Conservation (phyloP, 371 early-diverging fungal species). For the Mortierella polycephala region DNA sequence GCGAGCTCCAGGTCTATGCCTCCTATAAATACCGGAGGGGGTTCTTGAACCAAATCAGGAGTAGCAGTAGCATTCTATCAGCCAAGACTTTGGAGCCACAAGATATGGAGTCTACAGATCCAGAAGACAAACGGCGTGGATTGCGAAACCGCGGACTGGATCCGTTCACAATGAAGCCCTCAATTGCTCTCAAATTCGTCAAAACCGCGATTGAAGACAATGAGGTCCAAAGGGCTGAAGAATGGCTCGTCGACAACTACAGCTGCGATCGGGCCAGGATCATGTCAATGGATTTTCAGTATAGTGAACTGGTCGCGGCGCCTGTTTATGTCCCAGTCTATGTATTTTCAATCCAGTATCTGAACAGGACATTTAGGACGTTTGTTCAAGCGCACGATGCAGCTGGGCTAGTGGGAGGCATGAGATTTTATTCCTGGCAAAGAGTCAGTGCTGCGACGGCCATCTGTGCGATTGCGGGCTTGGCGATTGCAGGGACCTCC, state of each 20-base stretch:
- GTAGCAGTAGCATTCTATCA: constrained; percentile 59
- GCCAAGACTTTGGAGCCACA: constrained; percentile 57
- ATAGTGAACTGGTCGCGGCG: constrained; percentile 58
- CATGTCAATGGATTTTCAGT: constrained; percentile 60
- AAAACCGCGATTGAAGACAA: constrained; percentile 59
- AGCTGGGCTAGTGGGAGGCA: constrained; percentile 59
- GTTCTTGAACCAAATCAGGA: constrained; percentile 63
- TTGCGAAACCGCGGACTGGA: constrained; percentile 57
- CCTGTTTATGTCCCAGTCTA: constrained; percentile 71
- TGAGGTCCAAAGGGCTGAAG: constrained; percentile 61
- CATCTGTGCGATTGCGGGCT: constrained; percentile 26
- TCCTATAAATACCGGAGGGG: constrained; percentile 70
- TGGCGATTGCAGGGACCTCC: constrained; percentile 35
- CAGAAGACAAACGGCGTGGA: constrained; percentile 40
- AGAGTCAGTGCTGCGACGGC: constrained; percentile 65
- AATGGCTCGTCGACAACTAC: constrained; percentile 59
- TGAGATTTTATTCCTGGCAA: constrained; percentile 65
- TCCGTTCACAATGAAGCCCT: constrained; percentile 64
- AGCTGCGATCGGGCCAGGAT: constrained; percentile 64
- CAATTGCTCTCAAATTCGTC: constrained; percentile 64
- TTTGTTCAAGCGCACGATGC: constrained; percentile 68
- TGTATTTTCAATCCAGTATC: constrained; percentile 62
- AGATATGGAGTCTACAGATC: constrained; percentile 56
- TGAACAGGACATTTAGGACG: constrained; percentile 64
- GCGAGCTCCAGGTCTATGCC: constrained; percentile 66